Percentiles rank a stretch among this genome's conserved stretches.
These are phyloP conservation scores for Xylaria cubensis DNA, from an alignment of 495 filamentous ascomycete species.

Conservation along the genomic window DNA sequence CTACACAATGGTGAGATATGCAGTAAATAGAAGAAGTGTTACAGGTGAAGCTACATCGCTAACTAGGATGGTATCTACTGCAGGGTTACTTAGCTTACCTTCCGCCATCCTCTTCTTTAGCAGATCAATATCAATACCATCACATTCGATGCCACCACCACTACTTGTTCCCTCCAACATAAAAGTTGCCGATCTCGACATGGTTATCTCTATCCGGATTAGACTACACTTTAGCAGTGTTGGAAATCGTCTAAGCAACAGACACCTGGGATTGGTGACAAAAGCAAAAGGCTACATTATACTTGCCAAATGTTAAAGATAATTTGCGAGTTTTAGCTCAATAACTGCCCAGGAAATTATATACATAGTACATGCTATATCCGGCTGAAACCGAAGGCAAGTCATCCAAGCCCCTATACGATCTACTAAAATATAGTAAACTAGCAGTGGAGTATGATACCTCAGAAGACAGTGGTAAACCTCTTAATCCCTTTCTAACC, in stretches of 20 bases:
- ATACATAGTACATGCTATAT: neutral
- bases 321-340: neutral
- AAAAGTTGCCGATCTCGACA: neutral
- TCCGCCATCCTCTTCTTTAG: neutral
- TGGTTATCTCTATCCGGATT: neutral
- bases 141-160: neutral
- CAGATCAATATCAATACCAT: neutral
- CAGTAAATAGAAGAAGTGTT: neutral
- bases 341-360: neutral
- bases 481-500: neutral
- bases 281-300: no score
- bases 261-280: neutral
- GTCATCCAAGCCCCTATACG: neutral
- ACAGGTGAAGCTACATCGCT: neutral
- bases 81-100: neutral
- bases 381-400: neutral
- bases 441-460: neutral
- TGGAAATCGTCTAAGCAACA: neutral
- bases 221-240: neutral
- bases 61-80: neutral
- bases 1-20: no score
- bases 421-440: neutral
- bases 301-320: neutral
- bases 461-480: neutral
- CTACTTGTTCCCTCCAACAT: neutral